phyloP scores from a whole-genome alignment of 2,329 filamentous ascomycete genomes.

The Beauveria pseudobassiana region DNA sequence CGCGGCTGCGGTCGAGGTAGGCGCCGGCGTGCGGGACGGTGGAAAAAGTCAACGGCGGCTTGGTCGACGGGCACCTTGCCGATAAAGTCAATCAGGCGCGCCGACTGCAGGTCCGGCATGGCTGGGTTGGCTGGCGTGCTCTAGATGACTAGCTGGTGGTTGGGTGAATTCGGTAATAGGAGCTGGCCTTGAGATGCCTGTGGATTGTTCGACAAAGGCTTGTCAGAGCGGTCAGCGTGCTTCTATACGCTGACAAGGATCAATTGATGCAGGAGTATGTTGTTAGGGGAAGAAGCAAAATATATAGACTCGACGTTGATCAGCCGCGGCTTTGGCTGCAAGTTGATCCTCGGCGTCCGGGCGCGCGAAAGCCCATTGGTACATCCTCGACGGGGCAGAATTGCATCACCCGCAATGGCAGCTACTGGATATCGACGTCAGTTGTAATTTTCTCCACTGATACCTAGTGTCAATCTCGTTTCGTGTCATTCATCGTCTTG shows the following conservation, averaged over 20 bases:
- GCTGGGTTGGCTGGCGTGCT: neutral
- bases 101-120: constrained; percentile 4
- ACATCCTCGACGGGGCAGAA: neutral
- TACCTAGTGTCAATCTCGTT: too few relatives aligned
- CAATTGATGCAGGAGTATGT: too few relatives aligned
- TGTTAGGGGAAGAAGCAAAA: neutral
- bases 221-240: neutral
- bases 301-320: neutral
- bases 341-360: neutral
- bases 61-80: constrained; percentile 3
- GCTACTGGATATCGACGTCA: neutral
- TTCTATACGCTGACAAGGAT: neutral
- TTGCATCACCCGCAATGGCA: neutral
- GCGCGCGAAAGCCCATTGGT: neutral
- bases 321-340: neutral
- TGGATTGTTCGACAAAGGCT: neutral
- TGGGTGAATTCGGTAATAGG: neutral
- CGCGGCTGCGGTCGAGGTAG: neutral
- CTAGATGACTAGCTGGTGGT: too few relatives aligned
- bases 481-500: neutral
- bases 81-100: neutral
- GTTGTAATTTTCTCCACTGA: too few relatives aligned
- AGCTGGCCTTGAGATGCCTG: neutral
- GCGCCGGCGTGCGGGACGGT: neutral
- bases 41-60: neutral